A percentile compares a stretch with the other conserved stretches of the same genome.
Evolutionary conservation across 345 rosid genomes (phyloP).

Genomic region (Syzygium oleosum): DNA sequence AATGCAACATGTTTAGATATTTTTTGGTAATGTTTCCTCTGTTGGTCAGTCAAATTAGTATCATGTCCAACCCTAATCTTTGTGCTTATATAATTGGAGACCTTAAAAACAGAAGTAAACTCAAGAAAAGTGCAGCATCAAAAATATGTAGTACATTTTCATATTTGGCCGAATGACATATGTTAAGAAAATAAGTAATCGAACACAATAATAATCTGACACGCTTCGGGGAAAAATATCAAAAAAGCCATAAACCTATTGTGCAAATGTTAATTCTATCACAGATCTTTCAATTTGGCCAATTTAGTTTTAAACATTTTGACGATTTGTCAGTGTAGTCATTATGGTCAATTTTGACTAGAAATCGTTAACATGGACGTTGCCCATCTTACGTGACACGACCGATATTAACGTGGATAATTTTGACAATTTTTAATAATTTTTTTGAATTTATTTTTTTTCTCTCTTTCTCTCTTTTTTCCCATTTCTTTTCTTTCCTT

Average conservation of each 20-base stretch:
- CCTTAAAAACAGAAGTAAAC: background rate
- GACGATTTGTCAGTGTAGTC: background rate
- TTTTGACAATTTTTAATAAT: background rate
- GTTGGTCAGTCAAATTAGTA: too few species aligned
- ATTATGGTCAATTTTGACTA: background rate
- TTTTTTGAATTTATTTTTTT: background rate
- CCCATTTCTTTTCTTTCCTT: background rate
- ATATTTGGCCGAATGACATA: background rate
- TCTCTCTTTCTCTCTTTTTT: background rate
- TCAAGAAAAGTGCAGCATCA: background rate
- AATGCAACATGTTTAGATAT: too few species aligned
- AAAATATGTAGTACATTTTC: background rate
- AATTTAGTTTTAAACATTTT: background rate
- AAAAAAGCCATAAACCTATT: background rate
- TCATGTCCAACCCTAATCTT: too few species aligned
- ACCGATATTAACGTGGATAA: background rate
- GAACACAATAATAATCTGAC: background rate
- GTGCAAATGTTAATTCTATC: rapidly evolving
- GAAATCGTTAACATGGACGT: rapidly evolving
- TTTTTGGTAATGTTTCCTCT: too few species aligned
- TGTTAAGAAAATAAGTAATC: background rate
- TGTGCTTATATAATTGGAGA: background rate
- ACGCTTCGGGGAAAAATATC: background rate
- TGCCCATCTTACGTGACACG: rapidly evolving
- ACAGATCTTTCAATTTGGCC: rapidly evolving